Base-by-base conservation (phyloP, 768 basidiomycete genomes). In the Lactarius sanguifluus region DNA sequence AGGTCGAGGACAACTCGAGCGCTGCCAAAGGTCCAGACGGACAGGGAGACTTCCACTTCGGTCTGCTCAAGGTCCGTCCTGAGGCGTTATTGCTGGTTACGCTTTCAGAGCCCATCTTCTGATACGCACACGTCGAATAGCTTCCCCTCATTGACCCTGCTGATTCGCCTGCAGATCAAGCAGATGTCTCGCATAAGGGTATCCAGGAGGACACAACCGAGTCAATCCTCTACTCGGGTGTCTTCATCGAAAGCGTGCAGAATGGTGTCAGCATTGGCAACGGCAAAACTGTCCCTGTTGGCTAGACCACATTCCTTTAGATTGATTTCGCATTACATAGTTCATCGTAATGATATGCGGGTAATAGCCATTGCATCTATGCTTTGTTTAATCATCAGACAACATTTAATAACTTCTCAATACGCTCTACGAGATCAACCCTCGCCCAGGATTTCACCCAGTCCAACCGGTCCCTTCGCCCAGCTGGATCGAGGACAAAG, bases 31-130 rank as follows among this genome's bases (percentile, higher is more conserved):
- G 85, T 4, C 62, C 78, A n/a, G 75, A 73, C 12, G 85, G 82
- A 5, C 77, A 80, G 68, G 87, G 87, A 9, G 84, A 88, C 59
- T 86, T 85, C 77, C 86, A 87, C 71, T 81, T 87, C 69, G 85
- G 83, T 2, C 71, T 87, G 4, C 75, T 88, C 59, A 87, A 88
- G 80, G 84, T 85, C 40, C 41, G 76, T 70, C 50, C 30, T 13
- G 47, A 57, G 5, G 40, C 25, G 15, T 61, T 20, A 20, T 16
- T 18, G 9, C 3, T 15, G 5, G 3, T 36, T 32, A 15, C 50
- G 15, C 15, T 15, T 57, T 34, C 38, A 25, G n/a, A 16, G 23
- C 40, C 23, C 18, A 23, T 18, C 12, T 23, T 57, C 13, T 50
- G 34, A 25, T 5, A 6, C 2, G 13, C 23, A 13, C 20, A 38